These are phyloP conservation scores for Exophiala alcalophila DNA, from an alignment of 2,329 filamentous ascomycete species.

Conservation along the genomic window DNA sequence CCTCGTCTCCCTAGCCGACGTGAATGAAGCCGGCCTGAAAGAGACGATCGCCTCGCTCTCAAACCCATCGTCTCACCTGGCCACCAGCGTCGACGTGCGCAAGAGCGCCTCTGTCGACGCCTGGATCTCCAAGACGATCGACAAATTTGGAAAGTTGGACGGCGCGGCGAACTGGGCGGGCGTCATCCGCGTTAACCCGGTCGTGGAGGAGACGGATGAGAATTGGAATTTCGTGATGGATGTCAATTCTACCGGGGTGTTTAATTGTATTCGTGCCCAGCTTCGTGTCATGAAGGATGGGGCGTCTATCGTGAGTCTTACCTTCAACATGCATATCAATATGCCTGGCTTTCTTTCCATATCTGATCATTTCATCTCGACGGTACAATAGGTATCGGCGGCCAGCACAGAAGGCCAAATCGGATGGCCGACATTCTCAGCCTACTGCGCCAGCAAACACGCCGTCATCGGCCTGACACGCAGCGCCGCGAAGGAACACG, in stretches of 20 bases:
- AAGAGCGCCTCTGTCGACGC: constrained; percentile 18
- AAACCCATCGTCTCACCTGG: constrained; percentile 14
- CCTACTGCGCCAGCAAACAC: constrained; percentile 45
- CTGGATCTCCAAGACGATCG: constrained; percentile 21
- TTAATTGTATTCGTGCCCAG: constrained; percentile 41
- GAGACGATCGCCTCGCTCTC: constrained; percentile 28
- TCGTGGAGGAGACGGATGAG: constrained; percentile 38
- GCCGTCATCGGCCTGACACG: constrained; percentile 46
- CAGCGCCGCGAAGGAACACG: constrained; percentile 35
- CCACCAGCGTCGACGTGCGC: constrained; percentile 20
- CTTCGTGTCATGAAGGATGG: constrained; percentile 42
- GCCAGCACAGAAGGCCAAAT: constrained; percentile 32
- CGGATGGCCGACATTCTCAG: constrained; percentile 38
- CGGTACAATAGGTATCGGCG: constrained; percentile 18
- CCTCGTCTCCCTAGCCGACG: constrained; percentile 49
- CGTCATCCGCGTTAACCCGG: constrained; percentile 29
- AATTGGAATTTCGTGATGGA: constrained; percentile 43
- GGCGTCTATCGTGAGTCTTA: constrained; percentile 38
- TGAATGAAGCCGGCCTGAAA: constrained; percentile 40
- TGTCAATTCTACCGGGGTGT: constrained; percentile 42
- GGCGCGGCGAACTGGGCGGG: constrained; percentile 25
- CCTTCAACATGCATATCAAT: not conserved
- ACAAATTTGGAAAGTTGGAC: constrained; percentile 20
- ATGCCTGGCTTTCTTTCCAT: not conserved
- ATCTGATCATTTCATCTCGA: not conserved